A percentile compares a stretch with the other conserved stretches of the same genome.
These are phyloP conservation scores for Petasospora rhodanensis DNA, from an alignment of 1,139 yeast genomes.

Conservation along the genomic window DNA sequence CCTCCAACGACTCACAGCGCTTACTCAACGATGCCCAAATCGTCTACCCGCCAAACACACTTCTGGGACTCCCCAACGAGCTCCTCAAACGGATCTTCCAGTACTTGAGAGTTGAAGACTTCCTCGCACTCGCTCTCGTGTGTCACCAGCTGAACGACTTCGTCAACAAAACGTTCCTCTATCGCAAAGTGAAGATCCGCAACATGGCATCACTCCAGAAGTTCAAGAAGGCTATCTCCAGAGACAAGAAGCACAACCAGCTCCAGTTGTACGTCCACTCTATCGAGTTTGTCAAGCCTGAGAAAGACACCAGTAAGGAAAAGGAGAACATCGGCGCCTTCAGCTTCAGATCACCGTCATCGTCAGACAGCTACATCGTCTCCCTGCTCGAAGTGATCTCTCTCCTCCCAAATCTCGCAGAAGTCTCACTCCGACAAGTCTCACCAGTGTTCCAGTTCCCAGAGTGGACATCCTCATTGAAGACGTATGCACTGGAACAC, in stretches of 20 bases:
- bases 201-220: conserved; percentile 10
- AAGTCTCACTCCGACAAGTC: conserved; percentile 38
- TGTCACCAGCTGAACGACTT: conserved; percentile 37
- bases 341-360: conserved; percentile 4
- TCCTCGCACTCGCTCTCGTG: conserved; percentile 32
- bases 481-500: conserved; percentile 25
- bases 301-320: conserved; percentile 24
- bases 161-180: conserved; percentile 36
- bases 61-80: conserved; percentile 37
- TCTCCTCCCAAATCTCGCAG: conserved; percentile 31
- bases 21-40: no score
- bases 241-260: conserved; percentile 21
- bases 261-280: conserved; percentile 20
- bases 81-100: conserved; percentile 35
- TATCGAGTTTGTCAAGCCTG: conserved; percentile 33
- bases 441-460: conserved; percentile 51
- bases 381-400: conserved; percentile 35
- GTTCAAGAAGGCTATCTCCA: conserved; percentile 23
- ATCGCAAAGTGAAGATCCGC: conserved; percentile 31
- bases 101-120: conserved; percentile 25
- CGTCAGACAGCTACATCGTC: conserved; percentile 30
- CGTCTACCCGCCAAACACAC: no score
- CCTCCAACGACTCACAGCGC: conserved; percentile 8
- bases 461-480: conserved; percentile 28
- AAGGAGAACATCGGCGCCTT: conserved; percentile 21